phyloP scores from a whole-genome alignment of 495 filamentous ascomycete genomes.

The Lindgomyces ingoldianus region DNA sequence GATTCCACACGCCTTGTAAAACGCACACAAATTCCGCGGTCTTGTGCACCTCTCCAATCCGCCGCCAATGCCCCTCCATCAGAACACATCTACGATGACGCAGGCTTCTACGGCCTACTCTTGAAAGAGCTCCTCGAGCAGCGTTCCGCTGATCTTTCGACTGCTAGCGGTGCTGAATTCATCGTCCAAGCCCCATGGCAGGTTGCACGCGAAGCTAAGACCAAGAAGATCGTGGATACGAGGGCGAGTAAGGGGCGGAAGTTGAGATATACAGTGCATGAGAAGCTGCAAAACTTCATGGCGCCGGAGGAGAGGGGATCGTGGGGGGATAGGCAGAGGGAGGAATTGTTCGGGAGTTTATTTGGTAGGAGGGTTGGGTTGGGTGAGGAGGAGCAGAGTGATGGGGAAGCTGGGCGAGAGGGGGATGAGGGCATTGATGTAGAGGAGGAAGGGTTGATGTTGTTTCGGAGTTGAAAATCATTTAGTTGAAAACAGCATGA shows the following conservation, averaged over 20 bases:
- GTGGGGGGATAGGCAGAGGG: conserved; percentile 77
- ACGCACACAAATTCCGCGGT: conserved; percentile 65
- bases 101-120: conserved; percentile 87
- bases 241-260: conserved; percentile 95
- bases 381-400: conserved; percentile 65
- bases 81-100: conserved; percentile 76
- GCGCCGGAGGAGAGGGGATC: conserved; percentile 76
- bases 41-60: conserved; percentile 70
- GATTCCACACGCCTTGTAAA: conserved; percentile 66
- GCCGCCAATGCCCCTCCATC: conserved; percentile 53
- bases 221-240: conserved; percentile 80
- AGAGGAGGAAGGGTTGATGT: conserved; percentile 69
- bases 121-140: conserved; percentile 91
- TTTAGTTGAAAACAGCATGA: not conserved
- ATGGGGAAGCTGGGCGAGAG: conserved; percentile 42
- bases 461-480: conserved; percentile 43
- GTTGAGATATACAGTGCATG: conserved; percentile 88
- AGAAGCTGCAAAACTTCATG: conserved; percentile 98
- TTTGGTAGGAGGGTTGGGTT: conserved; percentile 77
- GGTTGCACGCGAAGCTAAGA: conserved; percentile 71
- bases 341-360: conserved; percentile 85
- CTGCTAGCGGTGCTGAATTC: conserved; percentile 47
- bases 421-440: conserved; percentile 56
- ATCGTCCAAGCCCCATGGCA: conserved; percentile 56
- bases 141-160: conserved; percentile 57